Base-by-base conservation (phyloP, 129 eudicot genomes). In the Artemisia annua region DNA sequence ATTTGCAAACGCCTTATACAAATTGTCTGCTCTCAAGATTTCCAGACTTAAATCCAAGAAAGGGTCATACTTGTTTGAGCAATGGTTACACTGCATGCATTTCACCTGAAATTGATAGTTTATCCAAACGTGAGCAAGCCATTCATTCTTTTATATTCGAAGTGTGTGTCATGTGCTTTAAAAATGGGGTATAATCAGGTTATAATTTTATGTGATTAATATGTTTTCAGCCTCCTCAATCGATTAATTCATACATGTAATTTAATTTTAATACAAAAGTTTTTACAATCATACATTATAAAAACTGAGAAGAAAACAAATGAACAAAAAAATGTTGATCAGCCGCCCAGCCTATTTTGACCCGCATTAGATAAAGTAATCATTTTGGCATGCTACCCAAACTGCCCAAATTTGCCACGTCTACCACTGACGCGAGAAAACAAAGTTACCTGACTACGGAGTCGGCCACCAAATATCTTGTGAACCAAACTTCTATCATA, bases 31-130 rank as follows among this genome's bases (percentile, higher is more conserved):
- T 76, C 76, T 94, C 5, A 63, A 51, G 52, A 94, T 94, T 71
- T 90, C 99, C 8, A 94, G 91, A 80, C 99, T 94, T 70, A 94
- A 79, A 82, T 94, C 99, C 79, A 94, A 78, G 71, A 94, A 94
- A 1, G 99, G 99, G 77, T 94, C 99, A 20, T 88, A 94, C 66
- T 88, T 94, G 79, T 94, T 67, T 43, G 99, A 94, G 76, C 91
- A 90, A 69, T 70, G 79, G 75, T 85, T 86, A 60, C 99, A 94
- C 57, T 90, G 99, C 96, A 81, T 65, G 89, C 99, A 94, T 81
- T 94, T 90, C 81, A 94, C 99, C 99, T 94, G 73, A 66, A 84
- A 72, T 8, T 11, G 13, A 54, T 28, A 69, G 22, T 50, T 57
- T 67, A 48, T 30, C 14, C 49, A 51, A 57, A 79, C 58, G 5